These are phyloP conservation scores for Paxillus involutus DNA, from an alignment of 768 basidiomycete genomes.

Conservation along the genomic window DNA sequence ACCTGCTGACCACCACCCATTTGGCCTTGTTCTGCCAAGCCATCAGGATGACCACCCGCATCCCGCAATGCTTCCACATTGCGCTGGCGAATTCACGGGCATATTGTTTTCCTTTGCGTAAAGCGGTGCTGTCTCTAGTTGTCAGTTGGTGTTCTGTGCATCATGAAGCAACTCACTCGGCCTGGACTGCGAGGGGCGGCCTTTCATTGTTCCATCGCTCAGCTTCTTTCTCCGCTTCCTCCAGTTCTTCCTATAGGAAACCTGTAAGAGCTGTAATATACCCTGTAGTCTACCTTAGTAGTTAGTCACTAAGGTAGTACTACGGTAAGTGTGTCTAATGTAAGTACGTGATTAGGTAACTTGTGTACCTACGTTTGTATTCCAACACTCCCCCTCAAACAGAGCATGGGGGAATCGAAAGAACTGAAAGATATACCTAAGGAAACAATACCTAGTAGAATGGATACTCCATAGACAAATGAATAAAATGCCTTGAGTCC, in stretches of 20 bases:
- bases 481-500: too few species aligned
- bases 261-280: too few species aligned
- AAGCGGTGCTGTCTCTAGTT: neutral
- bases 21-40: neutral
- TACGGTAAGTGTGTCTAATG: too few species aligned
- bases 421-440: too few species aligned
- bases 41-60: neutral
- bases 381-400: too few species aligned
- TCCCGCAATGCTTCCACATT: slow-evolving; percentile 2
- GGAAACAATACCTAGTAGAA: too few species aligned
- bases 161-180: neutral
- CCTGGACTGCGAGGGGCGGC: neutral
- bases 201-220: neutral
- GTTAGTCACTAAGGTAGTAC: too few species aligned
- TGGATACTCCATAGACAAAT: too few species aligned
- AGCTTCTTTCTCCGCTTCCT: neutral
- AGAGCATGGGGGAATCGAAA: too few species aligned
- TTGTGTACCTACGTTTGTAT: too few species aligned
- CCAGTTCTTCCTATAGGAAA: neutral
- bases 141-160: neutral
- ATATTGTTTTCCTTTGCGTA: neutral
- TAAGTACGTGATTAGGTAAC: too few species aligned
- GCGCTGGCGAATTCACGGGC: neutral
- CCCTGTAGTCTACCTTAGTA: too few species aligned
- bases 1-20: neutral